Evolutionary conservation across 2,329 filamentous ascomycete genomes (phyloP).

Genomic region (Pseudomassariella vexata): DNA sequence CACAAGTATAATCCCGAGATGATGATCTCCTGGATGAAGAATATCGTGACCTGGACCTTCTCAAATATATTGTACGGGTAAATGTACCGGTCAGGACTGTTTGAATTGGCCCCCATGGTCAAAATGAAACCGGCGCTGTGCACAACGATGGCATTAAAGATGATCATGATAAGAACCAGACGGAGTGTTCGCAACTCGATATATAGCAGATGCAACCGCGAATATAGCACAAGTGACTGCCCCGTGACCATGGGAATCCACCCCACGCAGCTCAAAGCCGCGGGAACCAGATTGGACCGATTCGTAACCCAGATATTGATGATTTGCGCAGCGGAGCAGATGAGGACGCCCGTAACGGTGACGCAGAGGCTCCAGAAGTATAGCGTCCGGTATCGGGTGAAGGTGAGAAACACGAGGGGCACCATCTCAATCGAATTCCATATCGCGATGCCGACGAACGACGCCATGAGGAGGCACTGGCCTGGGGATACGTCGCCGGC

Average conservation of each 20-base stretch:
- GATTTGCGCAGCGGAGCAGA: background rate
- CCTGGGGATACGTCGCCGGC: too few species aligned
- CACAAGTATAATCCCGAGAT: conserved; percentile 39
- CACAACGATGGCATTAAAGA: conserved; percentile 39
- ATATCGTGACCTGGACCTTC: conserved; percentile 42
- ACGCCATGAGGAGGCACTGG: too few species aligned
- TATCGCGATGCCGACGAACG: too few species aligned
- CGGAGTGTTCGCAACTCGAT: conserved; percentile 37
- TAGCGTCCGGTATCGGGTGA: conserved; percentile 29
- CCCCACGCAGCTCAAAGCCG: conserved; percentile 18
- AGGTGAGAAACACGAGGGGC: conserved; percentile 30
- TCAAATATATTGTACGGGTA: conserved; percentile 33
- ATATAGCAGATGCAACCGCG: conserved; percentile 47
- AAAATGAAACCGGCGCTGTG: conserved; percentile 44
- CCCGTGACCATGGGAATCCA: conserved; percentile 52
- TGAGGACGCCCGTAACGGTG: conserved; percentile 16
- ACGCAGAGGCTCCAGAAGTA: conserved; percentile 36
- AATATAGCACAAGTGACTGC: conserved; percentile 51
- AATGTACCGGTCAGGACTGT: background rate
- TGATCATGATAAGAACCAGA: conserved; percentile 45
- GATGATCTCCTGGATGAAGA: conserved; percentile 41
- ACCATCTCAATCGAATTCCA: conserved; percentile 33
- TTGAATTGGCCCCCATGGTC: conserved; percentile 35
- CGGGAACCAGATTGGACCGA: background rate
- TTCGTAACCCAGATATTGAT: background rate